Evolutionary conservation across 352 stramenopile genomes (phyloP), one percentile per base, ranked within the genome.

Genomic region (Phytopythium cucurbitacearum): DNA sequence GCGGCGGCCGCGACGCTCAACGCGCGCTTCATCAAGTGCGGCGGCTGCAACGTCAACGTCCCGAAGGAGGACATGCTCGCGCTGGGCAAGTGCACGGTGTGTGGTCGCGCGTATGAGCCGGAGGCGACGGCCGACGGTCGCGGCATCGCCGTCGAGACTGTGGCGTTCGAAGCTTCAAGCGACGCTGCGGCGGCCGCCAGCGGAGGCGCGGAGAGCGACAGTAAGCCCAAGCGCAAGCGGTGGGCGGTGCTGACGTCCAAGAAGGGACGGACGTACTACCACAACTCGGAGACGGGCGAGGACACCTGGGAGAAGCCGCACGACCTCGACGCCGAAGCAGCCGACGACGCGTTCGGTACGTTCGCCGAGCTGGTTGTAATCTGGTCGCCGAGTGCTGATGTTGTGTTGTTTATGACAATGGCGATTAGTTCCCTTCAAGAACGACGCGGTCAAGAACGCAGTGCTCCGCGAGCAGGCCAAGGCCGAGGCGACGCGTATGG

Each of bases 261-360:
- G 48, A 65, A 73, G 16, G 81, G 79, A 4, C 56, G 71, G n/a
- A 80, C 61, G n/a, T 92, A 90, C 57, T 92, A 92, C 52, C 78
- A 92, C 65, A 92, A 92, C 60, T 78, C 79, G 34, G 81, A 92
- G 49, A 92, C 78, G 5, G 81, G 81, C 37, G 81, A 92, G 57
- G 81, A 92, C 51, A 72, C 75, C 48, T 92, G 81, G 81, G 77
- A 89, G 28, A 78, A 80, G 48, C 81, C 81, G 1, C 58, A 67
- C 10, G 81, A 92, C 33, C 55, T 87, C 53, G 81, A 87, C 13
- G 76, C 75, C 33, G 73, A 88, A 13, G 77, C 77, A 1, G 66
- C 63, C 1, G 73, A 84, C 36, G 74, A 87, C 51, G 53, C 64
- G 13, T 89, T 87, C 53, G 80, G 76, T 86, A 64, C 13, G 69